phyloP scores from a whole-genome alignment of 768 basidiomycete genomes.

The Leccinum truebloodii region DNA sequence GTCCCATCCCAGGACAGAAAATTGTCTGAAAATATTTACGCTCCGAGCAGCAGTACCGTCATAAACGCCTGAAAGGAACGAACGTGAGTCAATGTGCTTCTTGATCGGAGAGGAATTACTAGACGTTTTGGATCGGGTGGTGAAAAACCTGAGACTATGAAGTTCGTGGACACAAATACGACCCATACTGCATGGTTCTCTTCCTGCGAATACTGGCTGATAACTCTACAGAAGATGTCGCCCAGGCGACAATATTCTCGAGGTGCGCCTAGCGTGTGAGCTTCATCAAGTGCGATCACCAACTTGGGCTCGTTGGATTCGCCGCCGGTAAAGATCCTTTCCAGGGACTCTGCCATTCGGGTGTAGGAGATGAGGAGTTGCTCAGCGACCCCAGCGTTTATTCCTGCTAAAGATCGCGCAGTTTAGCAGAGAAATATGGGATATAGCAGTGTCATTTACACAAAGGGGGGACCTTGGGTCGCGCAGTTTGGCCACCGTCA shows the following conservation, averaged over 20 bases:
- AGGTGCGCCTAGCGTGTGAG: slow-evolving; percentile 4
- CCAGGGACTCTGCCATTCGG: neutral
- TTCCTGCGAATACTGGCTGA: slow-evolving; percentile 10
- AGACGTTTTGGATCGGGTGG: slow-evolving; percentile 4
- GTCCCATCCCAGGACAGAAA: slow-evolving; percentile 24
- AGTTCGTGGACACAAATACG: slow-evolving; percentile 19
- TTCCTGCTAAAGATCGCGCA: neutral
- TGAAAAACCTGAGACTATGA: slow-evolving; percentile 9
- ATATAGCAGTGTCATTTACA: neutral
- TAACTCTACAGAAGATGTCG: slow-evolving; percentile 6
- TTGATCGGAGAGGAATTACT: too few relatives aligned
- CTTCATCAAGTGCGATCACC: slow-evolving; percentile 20
- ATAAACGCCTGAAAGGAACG: neutral
- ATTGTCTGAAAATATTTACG: slow-evolving; percentile 5
- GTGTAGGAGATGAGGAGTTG: neutral
- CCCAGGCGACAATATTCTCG: neutral
- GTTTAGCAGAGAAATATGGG: neutral
- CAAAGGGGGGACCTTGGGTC: neutral
- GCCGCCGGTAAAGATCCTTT: neutral
- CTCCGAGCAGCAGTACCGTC: neutral
- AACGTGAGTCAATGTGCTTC: neutral
- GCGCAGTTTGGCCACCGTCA: neutral
- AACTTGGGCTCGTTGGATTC: neutral
- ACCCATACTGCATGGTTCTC: slow-evolving; percentile 12
- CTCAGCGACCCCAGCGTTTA: neutral